A percentile compares a stretch with the other conserved stretches of the same genome.
Conservation (phyloP, 345 rosid species). For the Salix purpurea region DNA sequence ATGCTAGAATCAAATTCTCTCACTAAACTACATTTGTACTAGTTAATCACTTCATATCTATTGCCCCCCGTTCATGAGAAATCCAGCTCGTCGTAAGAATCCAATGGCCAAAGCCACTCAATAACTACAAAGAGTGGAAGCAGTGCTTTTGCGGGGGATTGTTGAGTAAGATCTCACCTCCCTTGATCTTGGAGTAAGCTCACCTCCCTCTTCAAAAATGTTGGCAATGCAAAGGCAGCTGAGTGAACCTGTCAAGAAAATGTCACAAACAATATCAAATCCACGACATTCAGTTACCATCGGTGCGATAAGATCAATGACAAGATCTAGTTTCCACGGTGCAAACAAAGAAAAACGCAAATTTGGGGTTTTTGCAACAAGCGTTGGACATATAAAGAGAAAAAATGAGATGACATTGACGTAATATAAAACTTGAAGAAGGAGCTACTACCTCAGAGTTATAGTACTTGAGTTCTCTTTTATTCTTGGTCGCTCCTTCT, state of each 20-base stretch:
- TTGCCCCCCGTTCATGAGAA: neutral
- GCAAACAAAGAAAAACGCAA: neutral
- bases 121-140: neutral
- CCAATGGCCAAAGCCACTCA: neutral
- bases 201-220: slow-evolving; percentile 78
- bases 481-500: slow-evolving; percentile 58
- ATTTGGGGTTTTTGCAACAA: neutral
- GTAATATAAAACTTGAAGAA: neutral
- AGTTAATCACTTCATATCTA: neutral
- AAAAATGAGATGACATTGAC: neutral
- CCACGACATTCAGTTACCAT: too few relatives aligned
- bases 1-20: too few relatives aligned
- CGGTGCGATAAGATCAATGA: neutral
- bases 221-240: slow-evolving; percentile 84
- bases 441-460: slow-evolving; percentile 63
- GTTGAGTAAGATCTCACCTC: neutral
- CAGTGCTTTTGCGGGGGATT: neutral
- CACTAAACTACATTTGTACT: neutral
- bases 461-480: slow-evolving; percentile 69
- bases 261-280: neutral
- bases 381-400: neutral
- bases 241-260: slow-evolving; percentile 61
- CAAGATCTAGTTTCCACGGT: neutral
- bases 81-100: neutral
- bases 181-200: slow-evolving; percentile 29